A percentile compares a stretch with the other conserved stretches of the same genome.
Conservation (phyloP, 2,329 filamentous ascomycete genomes). For the Epichloe sibirici region DNA sequence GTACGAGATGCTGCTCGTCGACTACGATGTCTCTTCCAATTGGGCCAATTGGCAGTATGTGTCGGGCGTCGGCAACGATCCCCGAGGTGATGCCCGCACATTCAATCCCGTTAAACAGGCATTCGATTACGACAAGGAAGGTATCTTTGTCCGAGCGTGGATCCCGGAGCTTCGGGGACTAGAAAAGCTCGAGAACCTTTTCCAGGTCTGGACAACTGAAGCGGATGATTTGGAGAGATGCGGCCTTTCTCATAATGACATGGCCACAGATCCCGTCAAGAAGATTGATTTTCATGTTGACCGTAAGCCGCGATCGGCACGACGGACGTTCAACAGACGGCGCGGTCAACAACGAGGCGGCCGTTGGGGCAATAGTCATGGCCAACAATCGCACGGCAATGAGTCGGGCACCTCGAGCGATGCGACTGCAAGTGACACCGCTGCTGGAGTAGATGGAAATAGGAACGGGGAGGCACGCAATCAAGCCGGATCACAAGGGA, state of each 20-base stretch:
- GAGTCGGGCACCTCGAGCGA: conserved; percentile 2
- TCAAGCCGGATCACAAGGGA: background rate
- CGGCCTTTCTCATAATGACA: conserved; percentile 44
- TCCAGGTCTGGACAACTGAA: conserved; percentile 57
- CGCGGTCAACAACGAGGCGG: conserved; percentile 14
- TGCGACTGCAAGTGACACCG: background rate
- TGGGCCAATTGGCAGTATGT: conserved; percentile 82
- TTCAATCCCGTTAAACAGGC: conserved; percentile 78
- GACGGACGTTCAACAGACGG: conserved; percentile 14
- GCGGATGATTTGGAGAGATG: conserved; percentile 43
- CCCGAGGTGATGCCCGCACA: conserved; percentile 55
- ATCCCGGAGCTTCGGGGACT: conserved; percentile 52
- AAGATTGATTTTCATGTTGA: conserved; percentile 52
- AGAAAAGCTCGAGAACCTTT: conserved; percentile 43
- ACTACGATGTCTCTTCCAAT: conserved; percentile 66
- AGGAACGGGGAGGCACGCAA: background rate
- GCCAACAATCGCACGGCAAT: background rate
- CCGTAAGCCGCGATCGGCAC: conserved; percentile 26
- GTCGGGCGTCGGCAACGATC: conserved; percentile 69
- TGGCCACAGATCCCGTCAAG: conserved; percentile 56
- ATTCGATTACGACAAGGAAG: conserved; percentile 61
- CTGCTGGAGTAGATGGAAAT: background rate
- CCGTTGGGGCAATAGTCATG: conserved; percentile 5
- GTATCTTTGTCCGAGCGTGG: conserved; percentile 62
- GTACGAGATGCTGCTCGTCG: conserved; percentile 64